Percentiles rank a stretch among this genome's conserved stretches.
phyloP scores from a whole-genome alignment of 257 asterid species.

The Solanum pimpinellifolium region DNA sequence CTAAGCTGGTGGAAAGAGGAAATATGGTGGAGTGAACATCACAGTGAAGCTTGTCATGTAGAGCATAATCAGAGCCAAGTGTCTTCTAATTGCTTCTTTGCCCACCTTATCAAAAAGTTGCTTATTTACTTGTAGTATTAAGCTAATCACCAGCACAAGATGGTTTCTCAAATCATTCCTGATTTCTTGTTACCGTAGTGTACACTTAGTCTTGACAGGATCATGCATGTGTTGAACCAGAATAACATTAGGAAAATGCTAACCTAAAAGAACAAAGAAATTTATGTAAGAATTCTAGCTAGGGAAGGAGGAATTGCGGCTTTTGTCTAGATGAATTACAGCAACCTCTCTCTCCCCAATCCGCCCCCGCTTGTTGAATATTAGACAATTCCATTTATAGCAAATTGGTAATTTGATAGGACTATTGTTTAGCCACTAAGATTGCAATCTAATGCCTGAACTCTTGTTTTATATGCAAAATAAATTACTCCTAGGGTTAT shows the following conservation, averaged over 20 bases:
- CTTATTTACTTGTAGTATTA: not conserved
- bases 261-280: not conserved
- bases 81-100: not conserved
- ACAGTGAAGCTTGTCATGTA: not conserved
- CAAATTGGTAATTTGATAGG: not conserved
- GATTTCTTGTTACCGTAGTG: not conserved
- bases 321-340: not conserved
- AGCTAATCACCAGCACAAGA: not conserved
- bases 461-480: not conserved
- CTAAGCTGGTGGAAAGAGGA: not conserved
- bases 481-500: not conserved
- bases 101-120: not conserved
- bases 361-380: not conserved
- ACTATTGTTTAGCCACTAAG: not conserved
- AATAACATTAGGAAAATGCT: not conserved
- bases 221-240: not conserved
- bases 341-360: not conserved
- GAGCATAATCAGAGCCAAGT: not conserved
- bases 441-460: not conserved
- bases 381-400: not conserved
- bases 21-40: not conserved
- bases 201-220: not conserved
- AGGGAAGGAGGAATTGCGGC: not conserved
- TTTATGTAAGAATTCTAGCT: not conserved
- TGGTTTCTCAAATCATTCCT: not conserved